Evolutionary conservation across 306 rosid species (phyloP).

Genomic region (Prunus mume): DNA sequence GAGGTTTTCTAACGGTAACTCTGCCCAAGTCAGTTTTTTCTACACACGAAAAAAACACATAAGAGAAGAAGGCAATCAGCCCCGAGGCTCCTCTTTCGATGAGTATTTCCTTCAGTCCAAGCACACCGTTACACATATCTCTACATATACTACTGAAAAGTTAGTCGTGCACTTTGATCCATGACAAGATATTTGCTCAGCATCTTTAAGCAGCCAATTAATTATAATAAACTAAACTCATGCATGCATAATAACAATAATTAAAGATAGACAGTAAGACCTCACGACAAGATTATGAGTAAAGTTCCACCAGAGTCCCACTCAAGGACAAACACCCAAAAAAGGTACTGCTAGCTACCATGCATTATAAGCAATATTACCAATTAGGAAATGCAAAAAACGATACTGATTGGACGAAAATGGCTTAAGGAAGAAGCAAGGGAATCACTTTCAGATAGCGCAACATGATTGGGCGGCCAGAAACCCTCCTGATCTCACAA

Average conservation of each 20-base stretch:
- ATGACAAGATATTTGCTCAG: too few species aligned
- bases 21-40: too few species aligned
- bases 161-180: too few species aligned
- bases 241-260: neutral
- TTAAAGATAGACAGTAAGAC: neutral
- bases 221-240: neutral
- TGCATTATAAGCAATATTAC: slow-evolving; percentile 21
- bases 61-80: too few species aligned
- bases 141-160: too few species aligned
- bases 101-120: too few species aligned
- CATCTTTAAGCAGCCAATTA: too few species aligned
- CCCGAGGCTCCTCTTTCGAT: too few species aligned
- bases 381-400: slow-evolving; percentile 45
- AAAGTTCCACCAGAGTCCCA: slow-evolving; percentile 24
- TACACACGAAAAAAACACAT: too few species aligned
- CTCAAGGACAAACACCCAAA: slow-evolving; percentile 10
- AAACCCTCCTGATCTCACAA: slow-evolving; percentile 30
- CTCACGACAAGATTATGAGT: slow-evolving; percentile 21
- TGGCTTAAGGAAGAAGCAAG: slow-evolving; percentile 88
- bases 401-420: slow-evolving; percentile 33
- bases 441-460: slow-evolving; percentile 48
- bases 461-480: slow-evolving; percentile 48
- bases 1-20: too few species aligned
- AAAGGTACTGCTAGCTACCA: slow-evolving; percentile 16
- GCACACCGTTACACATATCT: too few species aligned